Evolutionary conservation across 768 basidiomycete species (phyloP).

Genomic region (Lepiota brunneoincarnata): DNA sequence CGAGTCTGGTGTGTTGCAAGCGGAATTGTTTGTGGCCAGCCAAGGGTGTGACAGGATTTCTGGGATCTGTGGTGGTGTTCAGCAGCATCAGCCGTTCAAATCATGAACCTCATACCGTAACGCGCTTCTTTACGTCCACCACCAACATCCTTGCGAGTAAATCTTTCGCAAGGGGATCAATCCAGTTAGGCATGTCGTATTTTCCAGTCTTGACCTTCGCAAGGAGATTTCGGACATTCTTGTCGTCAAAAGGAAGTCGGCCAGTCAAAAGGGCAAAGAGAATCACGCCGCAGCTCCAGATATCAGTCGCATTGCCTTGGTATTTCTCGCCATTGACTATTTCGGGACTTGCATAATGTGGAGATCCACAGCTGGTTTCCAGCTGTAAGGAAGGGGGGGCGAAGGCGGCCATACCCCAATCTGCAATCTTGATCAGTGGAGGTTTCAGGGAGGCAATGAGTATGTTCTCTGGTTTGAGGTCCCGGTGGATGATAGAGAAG

Average conservation of each 20-base stretch:
- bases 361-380: slow-evolving; percentile 94
- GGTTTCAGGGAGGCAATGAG: slow-evolving; percentile 81
- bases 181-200: slow-evolving; percentile 78
- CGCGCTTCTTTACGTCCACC: slow-evolving; percentile 76
- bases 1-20: slow-evolving; percentile 31
- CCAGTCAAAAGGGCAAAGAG: slow-evolving; percentile 89
- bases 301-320: slow-evolving; percentile 86
- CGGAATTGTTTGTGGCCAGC: slow-evolving; percentile 50
- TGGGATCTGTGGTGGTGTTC: slow-evolving; percentile 56
- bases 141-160: slow-evolving; percentile 85
- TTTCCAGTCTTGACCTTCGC: slow-evolving; percentile 84
- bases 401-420: slow-evolving; percentile 99
- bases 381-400: slow-evolving; percentile 81
- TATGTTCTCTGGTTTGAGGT: slow-evolving; percentile 97
- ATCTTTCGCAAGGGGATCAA: slow-evolving; percentile 84
- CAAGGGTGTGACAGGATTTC: slow-evolving; percentile 88
- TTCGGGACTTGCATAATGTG: slow-evolving; percentile 96
- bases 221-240: slow-evolving; percentile 73
- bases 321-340: slow-evolving; percentile 92
- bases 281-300: slow-evolving; percentile 97
- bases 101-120: slow-evolving; percentile 56
- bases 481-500: slow-evolving; percentile 96
- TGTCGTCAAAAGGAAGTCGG: slow-evolving; percentile 91
- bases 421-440: slow-evolving; percentile 91
- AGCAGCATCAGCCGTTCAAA: neutral